Conservation (phyloP, 345 rosid species). For the Geranium brycei region DNA sequence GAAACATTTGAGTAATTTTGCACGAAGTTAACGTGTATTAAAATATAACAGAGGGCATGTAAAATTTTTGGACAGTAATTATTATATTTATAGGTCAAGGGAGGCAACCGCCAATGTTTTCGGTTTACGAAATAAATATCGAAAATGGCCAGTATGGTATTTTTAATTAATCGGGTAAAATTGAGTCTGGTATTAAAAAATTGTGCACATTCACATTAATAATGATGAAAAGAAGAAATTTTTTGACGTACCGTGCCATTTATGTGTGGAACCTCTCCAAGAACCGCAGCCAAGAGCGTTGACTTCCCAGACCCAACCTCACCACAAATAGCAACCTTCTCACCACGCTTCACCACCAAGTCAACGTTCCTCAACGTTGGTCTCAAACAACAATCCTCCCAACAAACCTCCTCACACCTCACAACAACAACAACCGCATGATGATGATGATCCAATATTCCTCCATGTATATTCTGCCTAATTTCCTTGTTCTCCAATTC, state of each 20-base stretch:
- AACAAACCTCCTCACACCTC: conserved; percentile 25
- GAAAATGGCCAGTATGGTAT: too few species aligned
- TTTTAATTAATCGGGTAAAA: too few species aligned
- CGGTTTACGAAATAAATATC: too few species aligned
- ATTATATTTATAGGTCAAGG: too few species aligned
- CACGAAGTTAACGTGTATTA: too few species aligned
- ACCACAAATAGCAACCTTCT: conserved; percentile 48
- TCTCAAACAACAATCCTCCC: conserved; percentile 24
- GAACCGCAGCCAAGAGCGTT: conserved; percentile 38
- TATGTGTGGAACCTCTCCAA: conserved; percentile 42
- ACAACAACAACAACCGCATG: conserved; percentile 1
- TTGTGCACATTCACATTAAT: too few species aligned
- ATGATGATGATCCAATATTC: too few species aligned
- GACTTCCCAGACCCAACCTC: conserved; percentile 62
- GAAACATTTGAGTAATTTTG: too few species aligned
- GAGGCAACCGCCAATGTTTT: too few species aligned
- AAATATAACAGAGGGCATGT: too few species aligned
- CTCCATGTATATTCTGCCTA: conserved; percentile 4
- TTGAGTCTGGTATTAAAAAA: too few species aligned
- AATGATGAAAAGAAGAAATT: background rate
- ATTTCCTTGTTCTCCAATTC: conserved; percentile 19
- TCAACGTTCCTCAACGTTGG: conserved; percentile 25
- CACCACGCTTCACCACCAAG: conserved; percentile 21
- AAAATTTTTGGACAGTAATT: too few species aligned
- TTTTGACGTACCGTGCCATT: conserved; percentile 29